Percentiles rank a stretch among this genome's conserved stretches.
Evolutionary conservation across 495 filamentous ascomycete species (phyloP).

Genomic region (Geoglossum glabrum): DNA sequence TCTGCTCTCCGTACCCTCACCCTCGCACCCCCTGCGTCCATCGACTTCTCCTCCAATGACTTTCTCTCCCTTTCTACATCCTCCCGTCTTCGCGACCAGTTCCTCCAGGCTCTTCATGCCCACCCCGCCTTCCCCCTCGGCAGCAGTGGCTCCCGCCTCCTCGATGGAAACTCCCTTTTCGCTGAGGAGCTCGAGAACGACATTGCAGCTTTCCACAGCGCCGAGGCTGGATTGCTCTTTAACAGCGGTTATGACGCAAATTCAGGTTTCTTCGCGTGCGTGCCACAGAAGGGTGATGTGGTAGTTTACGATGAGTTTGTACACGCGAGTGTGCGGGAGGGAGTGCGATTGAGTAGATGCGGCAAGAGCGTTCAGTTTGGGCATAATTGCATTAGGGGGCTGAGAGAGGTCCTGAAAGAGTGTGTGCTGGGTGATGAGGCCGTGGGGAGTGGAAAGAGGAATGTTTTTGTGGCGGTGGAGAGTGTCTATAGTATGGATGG

Average conservation of each 20-base stretch:
- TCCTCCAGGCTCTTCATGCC: slow-evolving; percentile 21
- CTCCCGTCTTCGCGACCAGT: slow-evolving; percentile 18
- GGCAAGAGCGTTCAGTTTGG: slow-evolving; percentile 26
- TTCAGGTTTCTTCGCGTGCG: slow-evolving; percentile 39
- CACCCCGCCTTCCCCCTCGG: slow-evolving; percentile 22
- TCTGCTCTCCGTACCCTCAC: slow-evolving; percentile 25
- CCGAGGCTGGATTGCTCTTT: slow-evolving; percentile 44
- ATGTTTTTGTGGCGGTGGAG: slow-evolving; percentile 50
- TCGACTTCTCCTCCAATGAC: slow-evolving; percentile 45
- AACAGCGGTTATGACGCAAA: slow-evolving; percentile 69
- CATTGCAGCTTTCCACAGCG: slow-evolving; percentile 48
- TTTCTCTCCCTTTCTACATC: slow-evolving; percentile 38
- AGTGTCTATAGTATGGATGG: slow-evolving; percentile 77
- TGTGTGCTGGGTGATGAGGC: slow-evolving; percentile 17
- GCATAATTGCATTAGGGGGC: slow-evolving; percentile 35
- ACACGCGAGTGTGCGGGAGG: slow-evolving; percentile 61
- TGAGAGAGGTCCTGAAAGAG: slow-evolving; percentile 22
- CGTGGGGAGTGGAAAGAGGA: slow-evolving; percentile 21
- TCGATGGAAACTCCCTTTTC: slow-evolving; percentile 50
- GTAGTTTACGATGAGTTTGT: slow-evolving; percentile 56
- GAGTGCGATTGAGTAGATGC: slow-evolving; percentile 51
- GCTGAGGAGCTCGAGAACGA: slow-evolving; percentile 40
- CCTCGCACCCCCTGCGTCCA: slow-evolving; percentile 15
- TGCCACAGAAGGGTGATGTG: slow-evolving; percentile 49
- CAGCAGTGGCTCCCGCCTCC: slow-evolving; percentile 37